Evolutionary conservation across 2,329 filamentous ascomycete genomes (phyloP), one percentile per base, ranked within the genome.

Genomic region (Ceratocystis eucalypticola): DNA sequence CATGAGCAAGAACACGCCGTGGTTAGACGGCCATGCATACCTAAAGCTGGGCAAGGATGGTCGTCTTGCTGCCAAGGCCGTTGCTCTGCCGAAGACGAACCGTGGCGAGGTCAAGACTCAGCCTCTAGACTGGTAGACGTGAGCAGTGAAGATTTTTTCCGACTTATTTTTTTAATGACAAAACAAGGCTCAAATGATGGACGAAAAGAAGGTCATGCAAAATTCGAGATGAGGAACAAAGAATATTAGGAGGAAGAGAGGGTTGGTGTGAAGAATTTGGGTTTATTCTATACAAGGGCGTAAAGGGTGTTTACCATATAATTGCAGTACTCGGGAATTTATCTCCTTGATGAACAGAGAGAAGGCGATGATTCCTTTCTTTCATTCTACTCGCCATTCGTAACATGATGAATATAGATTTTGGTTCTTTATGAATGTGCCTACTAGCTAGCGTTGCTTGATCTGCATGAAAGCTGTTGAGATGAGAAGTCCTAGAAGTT

Each of bases 21-120:
- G 93, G 93, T 78, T 97, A 70, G 91, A 96, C 73, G 94, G 93
- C 44, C 86, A 82, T 53, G 89, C 86, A 0, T 97, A 96, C 75
- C 80, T 97, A 68, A 83, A 80, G 77, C 79, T 79, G 71, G 81
- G 80, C 55, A 77, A 79, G 73, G 79, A 78, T 22, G 83, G 83
- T 45, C 80, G 78, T 73, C 74, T 86, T 70, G 78, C 80, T 8
- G 82, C 77, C 44, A 84, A 85, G 77, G 79, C 84, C 22, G 80
- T 80, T 10, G 85, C 89, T 4, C 86, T 96, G 50, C 90, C 92
- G 48, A 93, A 86, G 79, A 96, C 92, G 69, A 96, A 96, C 77
- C 80, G 90, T 17, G 92, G 92, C 0, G 88, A 95, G 76, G 84
- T 86, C 72, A 85, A 91, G 75, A 87, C 81, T 70, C 91, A 96